Conservation (phyloP, 805 yeast species). For the Tetrapisispora nanseiensis region DNA sequence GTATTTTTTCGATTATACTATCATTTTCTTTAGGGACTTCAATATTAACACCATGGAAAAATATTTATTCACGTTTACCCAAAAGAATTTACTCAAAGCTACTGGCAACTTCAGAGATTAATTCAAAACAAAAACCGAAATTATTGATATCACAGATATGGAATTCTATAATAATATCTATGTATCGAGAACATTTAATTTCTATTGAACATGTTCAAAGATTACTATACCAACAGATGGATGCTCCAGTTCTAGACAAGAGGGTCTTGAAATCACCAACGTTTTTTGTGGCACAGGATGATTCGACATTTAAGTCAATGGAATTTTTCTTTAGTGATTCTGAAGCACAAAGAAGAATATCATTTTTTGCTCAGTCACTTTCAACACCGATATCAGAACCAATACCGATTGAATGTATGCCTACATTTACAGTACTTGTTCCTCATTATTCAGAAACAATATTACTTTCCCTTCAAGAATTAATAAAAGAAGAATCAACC, state of each 20-base stretch:
- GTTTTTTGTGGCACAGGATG: conserved; percentile 77
- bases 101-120: conserved; percentile 41
- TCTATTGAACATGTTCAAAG: conserved; percentile 64
- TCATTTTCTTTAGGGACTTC: conserved; percentile 71
- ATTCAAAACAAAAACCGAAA: conserved; percentile 41
- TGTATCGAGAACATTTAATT: conserved; percentile 72
- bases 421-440: conserved; percentile 70
- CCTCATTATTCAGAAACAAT: conserved; percentile 87
- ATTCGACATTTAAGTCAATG: conserved; percentile 46
- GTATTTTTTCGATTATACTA: conserved; percentile 59
- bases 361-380: conserved; percentile 83
- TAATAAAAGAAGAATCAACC: conserved; percentile 57
- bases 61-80: conserved; percentile 66
- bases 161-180: conserved; percentile 75
- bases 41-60: conserved; percentile 85
- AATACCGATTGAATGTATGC: conserved; percentile 56
- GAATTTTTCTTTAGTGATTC: conserved; percentile 51
- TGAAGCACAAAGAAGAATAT: conserved; percentile 74
- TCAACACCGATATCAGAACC: conserved; percentile 80
- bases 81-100: conserved; percentile 66
- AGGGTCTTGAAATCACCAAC: conserved; percentile 55
- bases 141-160: conserved; percentile 59
- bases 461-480: conserved; percentile 62
- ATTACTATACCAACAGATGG: conserved; percentile 48
- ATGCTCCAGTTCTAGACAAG: conserved; percentile 29